phyloP scores from a whole-genome alignment of 2,329 filamentous ascomycete species.

The Fusarium protoensiforme region DNA sequence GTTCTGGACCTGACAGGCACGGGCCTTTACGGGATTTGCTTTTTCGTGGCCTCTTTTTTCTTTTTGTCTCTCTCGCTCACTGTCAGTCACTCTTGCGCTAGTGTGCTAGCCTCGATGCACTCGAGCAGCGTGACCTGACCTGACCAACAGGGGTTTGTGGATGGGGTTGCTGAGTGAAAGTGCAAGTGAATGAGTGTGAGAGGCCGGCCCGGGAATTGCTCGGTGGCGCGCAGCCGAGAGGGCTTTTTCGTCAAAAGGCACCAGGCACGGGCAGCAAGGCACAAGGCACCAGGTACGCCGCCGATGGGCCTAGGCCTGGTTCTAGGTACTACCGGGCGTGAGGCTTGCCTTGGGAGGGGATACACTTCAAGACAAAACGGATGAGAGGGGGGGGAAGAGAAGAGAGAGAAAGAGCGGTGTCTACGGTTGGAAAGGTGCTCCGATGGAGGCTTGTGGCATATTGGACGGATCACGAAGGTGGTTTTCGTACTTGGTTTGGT shows the following conservation, averaged over 20 bases:
- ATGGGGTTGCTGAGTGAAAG: background rate
- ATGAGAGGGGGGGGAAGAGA: background rate
- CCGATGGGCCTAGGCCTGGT: slow-evolving; percentile 9
- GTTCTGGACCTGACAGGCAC: slow-evolving; percentile 28
- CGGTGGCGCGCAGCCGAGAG: slow-evolving; percentile 22
- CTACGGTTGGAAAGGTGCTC: background rate
- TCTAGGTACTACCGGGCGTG: slow-evolving; percentile 1
- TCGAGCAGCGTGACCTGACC: slow-evolving; percentile 3
- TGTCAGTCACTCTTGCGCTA: slow-evolving; percentile 5
- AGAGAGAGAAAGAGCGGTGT: slow-evolving; percentile 14
- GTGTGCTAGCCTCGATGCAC: slow-evolving; percentile 7
- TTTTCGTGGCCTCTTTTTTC: slow-evolving; percentile 17
- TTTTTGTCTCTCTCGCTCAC: slow-evolving; percentile 11
- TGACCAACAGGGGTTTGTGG: slow-evolving; percentile 1
- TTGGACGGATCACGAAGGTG: background rate
- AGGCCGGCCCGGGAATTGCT: slow-evolving; percentile 26
- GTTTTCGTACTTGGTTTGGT: background rate
- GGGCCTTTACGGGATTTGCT: slow-evolving; percentile 26
- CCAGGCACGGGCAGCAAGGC: slow-evolving; percentile 14
- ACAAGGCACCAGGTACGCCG: slow-evolving; percentile 32
- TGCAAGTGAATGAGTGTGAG: slow-evolving; percentile 3
- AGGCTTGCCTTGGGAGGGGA: slow-evolving; percentile 1
- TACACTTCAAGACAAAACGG: background rate
- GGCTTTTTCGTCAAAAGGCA: slow-evolving; percentile 14
- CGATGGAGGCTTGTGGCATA: background rate